phyloP scores from a whole-genome alignment of 2,329 filamentous ascomycete species.

The Thielaviopsis populi region DNA sequence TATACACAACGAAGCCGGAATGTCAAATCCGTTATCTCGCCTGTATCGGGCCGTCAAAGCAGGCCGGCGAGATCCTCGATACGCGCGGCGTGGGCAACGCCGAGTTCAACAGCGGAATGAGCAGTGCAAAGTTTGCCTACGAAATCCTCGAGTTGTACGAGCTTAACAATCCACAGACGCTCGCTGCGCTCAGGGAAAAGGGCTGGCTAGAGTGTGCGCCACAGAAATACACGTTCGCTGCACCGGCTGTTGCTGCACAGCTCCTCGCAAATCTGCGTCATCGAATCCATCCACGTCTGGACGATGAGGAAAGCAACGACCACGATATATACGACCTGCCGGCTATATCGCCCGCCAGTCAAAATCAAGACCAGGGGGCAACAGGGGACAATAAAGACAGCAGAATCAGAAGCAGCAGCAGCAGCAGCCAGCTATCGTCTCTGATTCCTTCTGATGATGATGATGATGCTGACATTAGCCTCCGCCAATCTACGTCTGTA shows the following conservation, averaged over 20 bases:
- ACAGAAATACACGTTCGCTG: conserved; percentile 38
- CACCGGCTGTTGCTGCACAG: conserved; percentile 41
- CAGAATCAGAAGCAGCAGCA: neutral
- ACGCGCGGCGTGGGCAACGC: conserved; percentile 34
- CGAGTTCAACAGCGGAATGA: conserved; percentile 33
- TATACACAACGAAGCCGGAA: conserved; percentile 36
- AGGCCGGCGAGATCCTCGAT: conserved; percentile 33
- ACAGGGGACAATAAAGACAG: neutral
- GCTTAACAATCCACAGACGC: conserved; percentile 42
- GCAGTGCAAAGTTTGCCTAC: conserved; percentile 32
- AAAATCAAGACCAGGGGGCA: neutral
- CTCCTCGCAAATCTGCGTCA: conserved; percentile 43
- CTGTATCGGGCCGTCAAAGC: conserved; percentile 32
- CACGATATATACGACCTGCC: neutral
- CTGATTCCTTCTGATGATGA: neutral
- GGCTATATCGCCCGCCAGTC: neutral
- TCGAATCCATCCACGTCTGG: neutral
- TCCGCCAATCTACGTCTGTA: neutral
- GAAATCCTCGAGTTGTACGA: conserved; percentile 44
- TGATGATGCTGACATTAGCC: neutral
- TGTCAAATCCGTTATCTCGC: conserved; percentile 45
- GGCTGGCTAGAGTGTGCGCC: conserved; percentile 39
- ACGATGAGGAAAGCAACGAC: conserved; percentile 18
- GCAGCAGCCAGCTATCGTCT: neutral
- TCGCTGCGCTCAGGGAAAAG: conserved; percentile 36